phyloP scores from a whole-genome alignment of 2,329 filamentous ascomycete genomes.

The Fusarium sp. region DNA sequence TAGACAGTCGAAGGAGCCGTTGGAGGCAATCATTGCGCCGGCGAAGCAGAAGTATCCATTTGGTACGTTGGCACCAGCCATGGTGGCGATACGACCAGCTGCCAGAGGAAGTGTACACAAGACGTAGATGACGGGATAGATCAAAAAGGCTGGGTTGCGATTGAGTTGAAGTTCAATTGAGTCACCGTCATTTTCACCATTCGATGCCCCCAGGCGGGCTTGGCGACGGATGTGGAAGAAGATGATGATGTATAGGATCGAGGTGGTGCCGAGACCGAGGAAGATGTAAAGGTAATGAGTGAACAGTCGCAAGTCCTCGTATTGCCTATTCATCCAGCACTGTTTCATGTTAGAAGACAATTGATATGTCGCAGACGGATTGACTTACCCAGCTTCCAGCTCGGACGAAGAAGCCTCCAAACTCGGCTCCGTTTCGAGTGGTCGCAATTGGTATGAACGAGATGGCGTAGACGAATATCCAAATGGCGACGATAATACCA shows the following conservation, averaged over 20 bases:
- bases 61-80: conserved; percentile 65
- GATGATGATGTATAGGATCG: conserved; percentile 55
- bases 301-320: conserved; percentile 65
- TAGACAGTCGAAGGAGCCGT: conserved; percentile 66
- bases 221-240: conserved; percentile 54
- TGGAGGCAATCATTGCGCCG: conserved; percentile 67
- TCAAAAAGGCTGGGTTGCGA: conserved; percentile 67
- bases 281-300: conserved; percentile 76
- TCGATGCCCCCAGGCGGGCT: conserved; percentile 13
- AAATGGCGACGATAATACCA: conserved; percentile 59
- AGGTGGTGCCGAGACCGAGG: conserved; percentile 53
- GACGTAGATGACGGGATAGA: conserved; percentile 77
- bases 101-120: conserved; percentile 76
- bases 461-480: conserved; percentile 70
- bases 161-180: conserved; percentile 33
- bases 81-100: conserved; percentile 70
- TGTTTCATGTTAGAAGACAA: conserved; percentile 31
- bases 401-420: conserved; percentile 68
- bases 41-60: conserved; percentile 69
- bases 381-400: conserved; percentile 70
- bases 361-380: fast-evolving
- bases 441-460: conserved; percentile 63
- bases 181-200: conserved; percentile 25
- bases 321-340: conserved; percentile 73
- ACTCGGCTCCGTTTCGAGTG: conserved; percentile 55